Evolutionary conservation across 2,329 filamentous ascomycete species (phyloP).

Genomic region (Fusarium keratoplasticum): DNA sequence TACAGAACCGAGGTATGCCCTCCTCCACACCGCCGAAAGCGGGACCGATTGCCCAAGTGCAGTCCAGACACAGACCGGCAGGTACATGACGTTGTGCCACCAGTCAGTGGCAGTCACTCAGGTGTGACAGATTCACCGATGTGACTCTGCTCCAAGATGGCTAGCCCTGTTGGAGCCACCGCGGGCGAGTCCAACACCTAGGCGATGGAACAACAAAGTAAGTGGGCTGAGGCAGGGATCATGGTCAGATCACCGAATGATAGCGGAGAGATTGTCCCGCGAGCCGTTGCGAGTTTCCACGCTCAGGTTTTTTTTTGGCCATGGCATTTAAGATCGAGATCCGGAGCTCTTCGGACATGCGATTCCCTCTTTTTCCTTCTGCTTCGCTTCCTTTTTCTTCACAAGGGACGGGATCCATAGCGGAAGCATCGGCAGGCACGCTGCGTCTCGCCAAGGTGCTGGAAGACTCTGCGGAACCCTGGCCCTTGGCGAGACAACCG

Average conservation of each 20-base stretch:
- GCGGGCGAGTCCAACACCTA: neutral
- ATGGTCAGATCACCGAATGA: neutral
- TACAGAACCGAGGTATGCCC: constrained; percentile 21
- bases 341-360: neutral
- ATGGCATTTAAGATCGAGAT: constrained; percentile 40
- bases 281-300: constrained; percentile 18
- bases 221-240: constrained; percentile 25
- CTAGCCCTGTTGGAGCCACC: neutral
- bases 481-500: constrained; percentile 1
- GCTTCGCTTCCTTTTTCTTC: constrained; percentile 1
- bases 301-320: constrained; percentile 5
- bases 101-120: constrained; percentile 6
- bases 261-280: constrained; percentile 16
- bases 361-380: neutral
- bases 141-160: constrained; percentile 5
- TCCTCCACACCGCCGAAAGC: constrained; percentile 37
- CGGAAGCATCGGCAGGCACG: constrained; percentile 35
- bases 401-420: constrained; percentile 33
- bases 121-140: constrained; percentile 31
- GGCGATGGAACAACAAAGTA: constrained; percentile 19
- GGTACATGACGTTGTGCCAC: constrained; percentile 30
- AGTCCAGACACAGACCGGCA: constrained; percentile 25
- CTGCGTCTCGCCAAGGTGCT: constrained; percentile 29
- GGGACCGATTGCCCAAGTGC: constrained; percentile 23
- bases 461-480: constrained; percentile 37